phyloP scores from a whole-genome alignment of 768 basidiomycete species.

The Boletus vermiculosoides region DNA sequence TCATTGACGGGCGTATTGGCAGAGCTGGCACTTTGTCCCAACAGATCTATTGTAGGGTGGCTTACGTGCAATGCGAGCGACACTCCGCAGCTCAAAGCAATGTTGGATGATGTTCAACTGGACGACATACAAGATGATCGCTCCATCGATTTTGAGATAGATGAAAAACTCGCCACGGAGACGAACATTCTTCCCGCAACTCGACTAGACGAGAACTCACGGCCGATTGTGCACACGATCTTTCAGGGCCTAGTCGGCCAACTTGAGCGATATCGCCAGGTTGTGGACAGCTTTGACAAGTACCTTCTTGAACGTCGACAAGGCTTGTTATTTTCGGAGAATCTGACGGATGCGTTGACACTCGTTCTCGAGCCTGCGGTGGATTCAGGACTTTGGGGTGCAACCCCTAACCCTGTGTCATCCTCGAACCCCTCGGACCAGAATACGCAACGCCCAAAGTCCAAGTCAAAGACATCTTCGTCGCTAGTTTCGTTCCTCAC shows the following conservation, averaged over 20 bases:
- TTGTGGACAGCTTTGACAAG: slow-evolving; percentile 78
- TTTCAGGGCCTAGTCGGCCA: slow-evolving; percentile 79
- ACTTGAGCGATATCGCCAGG: slow-evolving; percentile 73
- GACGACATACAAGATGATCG: slow-evolving; percentile 72
- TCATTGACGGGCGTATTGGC: slow-evolving; percentile 82
- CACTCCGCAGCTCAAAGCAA: slow-evolving; percentile 13
- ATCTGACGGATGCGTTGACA: slow-evolving; percentile 84
- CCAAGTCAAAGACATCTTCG: slow-evolving; percentile 53
- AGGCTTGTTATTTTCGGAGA: slow-evolving; percentile 89
- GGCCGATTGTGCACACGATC: slow-evolving; percentile 79
- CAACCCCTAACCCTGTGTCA: slow-evolving; percentile 22
- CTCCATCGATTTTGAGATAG: slow-evolving; percentile 75
- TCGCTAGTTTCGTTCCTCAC: slow-evolving; percentile 77
- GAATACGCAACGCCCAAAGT: slow-evolving; percentile 41
- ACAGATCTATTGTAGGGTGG: slow-evolving; percentile 88
- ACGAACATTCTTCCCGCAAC: slow-evolving; percentile 60
- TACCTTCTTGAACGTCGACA: slow-evolving; percentile 83
- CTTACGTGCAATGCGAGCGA: slow-evolving; percentile 64
- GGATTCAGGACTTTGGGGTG: slow-evolving; percentile 33
- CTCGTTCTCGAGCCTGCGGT: slow-evolving; percentile 64
- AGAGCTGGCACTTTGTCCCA: slow-evolving; percentile 78
- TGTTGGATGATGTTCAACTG: slow-evolving; percentile 7
- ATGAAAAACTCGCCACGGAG: slow-evolving; percentile 60
- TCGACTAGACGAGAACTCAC: slow-evolving; percentile 66
- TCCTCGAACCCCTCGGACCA: slow-evolving; percentile 32